A percentile compares a stretch with the other conserved stretches of the same genome.
Conservation (phyloP, 306 rosid species). For the Cucumis hystrix region DNA sequence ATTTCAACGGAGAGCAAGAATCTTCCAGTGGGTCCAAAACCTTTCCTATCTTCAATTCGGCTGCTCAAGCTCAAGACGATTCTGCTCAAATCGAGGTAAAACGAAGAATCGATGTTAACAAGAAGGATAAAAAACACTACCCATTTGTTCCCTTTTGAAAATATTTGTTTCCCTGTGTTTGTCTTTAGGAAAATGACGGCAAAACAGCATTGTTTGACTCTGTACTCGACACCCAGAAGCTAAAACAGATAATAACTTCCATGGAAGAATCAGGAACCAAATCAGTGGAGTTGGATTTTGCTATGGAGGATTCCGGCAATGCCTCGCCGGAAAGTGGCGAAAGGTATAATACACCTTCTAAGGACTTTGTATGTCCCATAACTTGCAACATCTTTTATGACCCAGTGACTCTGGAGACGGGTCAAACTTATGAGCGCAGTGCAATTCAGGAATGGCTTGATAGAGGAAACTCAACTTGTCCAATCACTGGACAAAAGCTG, state of each 20-base stretch:
- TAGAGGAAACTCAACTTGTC: slow-evolving; percentile 69
- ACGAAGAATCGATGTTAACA: slow-evolving; percentile 17
- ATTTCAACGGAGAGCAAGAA: slow-evolving; percentile 18
- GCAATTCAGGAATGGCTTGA: slow-evolving; percentile 91
- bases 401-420: slow-evolving; percentile 94
- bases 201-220: slow-evolving; percentile 30
- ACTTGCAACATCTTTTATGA: slow-evolving; percentile 80
- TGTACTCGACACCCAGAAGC: slow-evolving; percentile 28
- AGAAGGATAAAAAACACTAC: background rate
- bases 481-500: slow-evolving; percentile 78
- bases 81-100: slow-evolving; percentile 52
- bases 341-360: slow-evolving; percentile 43
- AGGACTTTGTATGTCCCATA: slow-evolving; percentile 89
- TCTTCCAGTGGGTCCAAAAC: slow-evolving; percentile 20
- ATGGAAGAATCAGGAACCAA: slow-evolving; percentile 21
- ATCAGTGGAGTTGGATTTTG: slow-evolving; percentile 9
- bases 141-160: slow-evolving; percentile 4
- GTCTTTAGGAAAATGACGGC: slow-evolving; percentile 48
- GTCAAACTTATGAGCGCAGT: slow-evolving; percentile 80
- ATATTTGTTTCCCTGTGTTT: slow-evolving; percentile 11
- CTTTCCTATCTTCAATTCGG: slow-evolving; percentile 25
- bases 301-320: slow-evolving; percentile 35
- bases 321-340: slow-evolving; percentile 23
- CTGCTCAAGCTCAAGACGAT: slow-evolving; percentile 11
- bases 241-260: slow-evolving; percentile 22